A percentile compares a stretch with the other conserved stretches of the same genome.
Conservation (phyloP, 2,329 filamentous ascomycete genomes). For the Claviceps fusiformis region DNA sequence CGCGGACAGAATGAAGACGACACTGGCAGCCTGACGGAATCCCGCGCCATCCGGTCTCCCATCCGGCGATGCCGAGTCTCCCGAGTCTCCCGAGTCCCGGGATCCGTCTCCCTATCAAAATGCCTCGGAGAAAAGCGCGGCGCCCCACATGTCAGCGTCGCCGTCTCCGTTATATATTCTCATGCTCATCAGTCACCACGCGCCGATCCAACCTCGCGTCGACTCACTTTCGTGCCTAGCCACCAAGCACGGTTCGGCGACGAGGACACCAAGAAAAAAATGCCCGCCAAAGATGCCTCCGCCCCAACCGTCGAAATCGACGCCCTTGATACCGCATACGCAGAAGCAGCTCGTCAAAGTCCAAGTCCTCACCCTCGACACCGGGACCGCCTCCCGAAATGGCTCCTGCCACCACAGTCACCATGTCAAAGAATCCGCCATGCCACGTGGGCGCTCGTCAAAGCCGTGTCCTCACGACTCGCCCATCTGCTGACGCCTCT, state of each 20-base stretch:
- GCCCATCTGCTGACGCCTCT: background rate
- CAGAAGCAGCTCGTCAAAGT: background rate
- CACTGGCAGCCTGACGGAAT: too few species aligned
- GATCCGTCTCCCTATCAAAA: background rate
- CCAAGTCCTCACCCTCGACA: background rate
- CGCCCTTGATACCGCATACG: background rate
- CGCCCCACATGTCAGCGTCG: background rate
- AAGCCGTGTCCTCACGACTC: background rate
- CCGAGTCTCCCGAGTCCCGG: too few species aligned
- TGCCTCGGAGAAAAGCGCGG: background rate
- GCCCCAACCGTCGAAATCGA: slow-evolving; percentile 3
- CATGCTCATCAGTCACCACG: background rate
- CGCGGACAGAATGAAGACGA: too few species aligned
- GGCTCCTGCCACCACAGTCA: background rate
- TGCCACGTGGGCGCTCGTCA: background rate
- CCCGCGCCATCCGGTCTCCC: background rate
- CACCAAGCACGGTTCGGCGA: background rate
- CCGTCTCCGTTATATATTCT: background rate
- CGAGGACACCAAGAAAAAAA: background rate
- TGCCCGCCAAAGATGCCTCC: background rate
- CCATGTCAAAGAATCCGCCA: background rate
- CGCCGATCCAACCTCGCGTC: background rate
- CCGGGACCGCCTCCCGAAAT: background rate
- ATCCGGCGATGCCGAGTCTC: too few species aligned
- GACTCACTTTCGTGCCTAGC: background rate